phyloP scores from a whole-genome alignment of 2,329 filamentous ascomycete genomes.

The Pestalotiopsis sp. region DNA sequence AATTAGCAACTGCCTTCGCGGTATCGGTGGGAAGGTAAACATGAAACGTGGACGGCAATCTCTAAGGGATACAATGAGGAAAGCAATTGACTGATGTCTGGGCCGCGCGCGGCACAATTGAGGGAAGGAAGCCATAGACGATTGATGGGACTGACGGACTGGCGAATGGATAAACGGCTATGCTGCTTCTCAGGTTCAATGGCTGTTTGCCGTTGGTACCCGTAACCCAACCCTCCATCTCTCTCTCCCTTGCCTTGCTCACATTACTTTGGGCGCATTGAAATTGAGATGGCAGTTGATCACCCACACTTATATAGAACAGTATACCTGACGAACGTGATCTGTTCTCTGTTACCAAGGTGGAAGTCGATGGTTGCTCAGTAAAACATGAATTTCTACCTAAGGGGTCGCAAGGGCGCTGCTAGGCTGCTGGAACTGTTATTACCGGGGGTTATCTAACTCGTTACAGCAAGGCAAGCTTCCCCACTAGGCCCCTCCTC shows the following conservation, averaged over 20 bases:
- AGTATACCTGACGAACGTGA: too few relatives aligned
- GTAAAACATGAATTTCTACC: too few relatives aligned
- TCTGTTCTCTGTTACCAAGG: too few relatives aligned
- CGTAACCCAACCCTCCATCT: not conserved
- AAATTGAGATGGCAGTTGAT: too few relatives aligned
- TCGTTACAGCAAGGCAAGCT: slow-evolving; percentile 7
- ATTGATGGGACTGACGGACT: not conserved
- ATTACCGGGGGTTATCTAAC: not conserved
- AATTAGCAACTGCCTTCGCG: not conserved
- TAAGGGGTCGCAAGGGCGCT: not conserved
- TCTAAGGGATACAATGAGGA: not conserved
- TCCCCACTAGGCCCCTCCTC: slow-evolving; percentile 2
- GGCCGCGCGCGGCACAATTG: not conserved
- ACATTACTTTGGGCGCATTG: not conserved
- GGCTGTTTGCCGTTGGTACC: not conserved
- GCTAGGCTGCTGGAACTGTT: not conserved
- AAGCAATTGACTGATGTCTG: not conserved
- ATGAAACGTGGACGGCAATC: not conserved
- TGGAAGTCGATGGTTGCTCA: too few relatives aligned
- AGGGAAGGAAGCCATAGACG: not conserved
- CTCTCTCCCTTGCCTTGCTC: not conserved
- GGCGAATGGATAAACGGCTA: not conserved
- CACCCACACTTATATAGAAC: too few relatives aligned
- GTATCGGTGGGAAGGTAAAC: not conserved
- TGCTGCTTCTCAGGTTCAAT: not conserved